Evolutionary conservation across 164 flowering plant genomes (phyloP).

Genomic region (Protea cynaroides): DNA sequence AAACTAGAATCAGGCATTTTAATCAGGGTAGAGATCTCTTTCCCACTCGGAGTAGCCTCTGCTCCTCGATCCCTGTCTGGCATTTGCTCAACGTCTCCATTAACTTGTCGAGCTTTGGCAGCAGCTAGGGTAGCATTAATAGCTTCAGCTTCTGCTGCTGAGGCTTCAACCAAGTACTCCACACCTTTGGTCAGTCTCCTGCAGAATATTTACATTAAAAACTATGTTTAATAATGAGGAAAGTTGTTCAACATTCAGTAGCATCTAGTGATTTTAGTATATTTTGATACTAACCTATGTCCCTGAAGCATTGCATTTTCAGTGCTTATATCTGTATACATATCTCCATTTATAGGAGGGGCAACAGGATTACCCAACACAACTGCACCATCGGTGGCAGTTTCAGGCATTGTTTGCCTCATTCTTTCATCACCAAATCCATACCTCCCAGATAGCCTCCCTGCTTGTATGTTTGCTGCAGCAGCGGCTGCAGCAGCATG

Average conservation of each 20-base stretch:
- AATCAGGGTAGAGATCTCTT: constrained; percentile 51
- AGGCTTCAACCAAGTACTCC: constrained; percentile 94
- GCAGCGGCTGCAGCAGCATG: constrained; percentile 96
- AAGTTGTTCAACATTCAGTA: neutral
- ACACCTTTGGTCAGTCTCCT: constrained; percentile 92
- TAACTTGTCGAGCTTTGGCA: constrained; percentile 89
- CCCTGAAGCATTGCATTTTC: constrained; percentile 87
- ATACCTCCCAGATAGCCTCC: constrained; percentile 60
- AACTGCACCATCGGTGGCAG: constrained; percentile 79
- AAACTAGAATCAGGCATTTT: constrained; percentile 65
- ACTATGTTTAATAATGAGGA: too few species aligned
- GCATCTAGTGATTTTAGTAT: neutral
- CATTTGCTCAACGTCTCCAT: constrained; percentile 80
- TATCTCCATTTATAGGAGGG: constrained; percentile 94
- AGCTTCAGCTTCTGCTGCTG: constrained; percentile 98
- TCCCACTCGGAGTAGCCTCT: constrained; percentile 94
- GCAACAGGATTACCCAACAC: constrained; percentile 91
- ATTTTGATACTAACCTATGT: constrained; percentile 43
- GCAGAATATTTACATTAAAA: constrained; percentile 20
- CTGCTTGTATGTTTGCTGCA: constrained; percentile 55
- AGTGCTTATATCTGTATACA: constrained; percentile 87
- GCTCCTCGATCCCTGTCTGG: constrained; percentile 89
- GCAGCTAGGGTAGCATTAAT: constrained; percentile 93
- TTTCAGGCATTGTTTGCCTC: constrained; percentile 45
- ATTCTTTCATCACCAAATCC: constrained; percentile 65